Evolutionary conservation across 2,329 filamentous ascomycete genomes (phyloP).

Genomic region (Alternaria triticimaculans): DNA sequence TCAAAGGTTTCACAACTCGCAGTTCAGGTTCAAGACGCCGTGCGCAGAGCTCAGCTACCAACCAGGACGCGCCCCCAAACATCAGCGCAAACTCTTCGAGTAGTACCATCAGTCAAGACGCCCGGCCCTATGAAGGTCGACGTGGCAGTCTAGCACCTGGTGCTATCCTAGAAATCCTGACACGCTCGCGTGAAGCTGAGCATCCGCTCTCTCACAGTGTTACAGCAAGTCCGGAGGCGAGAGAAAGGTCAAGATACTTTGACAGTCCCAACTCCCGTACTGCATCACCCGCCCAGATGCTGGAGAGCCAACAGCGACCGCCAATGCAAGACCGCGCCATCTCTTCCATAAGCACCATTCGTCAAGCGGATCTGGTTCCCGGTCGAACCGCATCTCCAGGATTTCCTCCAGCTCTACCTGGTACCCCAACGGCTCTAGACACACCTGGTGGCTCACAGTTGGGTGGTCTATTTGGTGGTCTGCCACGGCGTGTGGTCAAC

Average conservation of each 20-base stretch:
- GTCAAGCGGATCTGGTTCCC: constrained; percentile 47
- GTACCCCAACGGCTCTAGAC: constrained; percentile 54
- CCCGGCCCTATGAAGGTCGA: constrained; percentile 58
- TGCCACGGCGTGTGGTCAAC: constrained; percentile 56
- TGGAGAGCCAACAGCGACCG: constrained; percentile 33
- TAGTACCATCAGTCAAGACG: constrained; percentile 62
- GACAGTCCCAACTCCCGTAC: constrained; percentile 48
- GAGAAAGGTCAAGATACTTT: constrained; percentile 45
- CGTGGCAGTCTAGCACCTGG: constrained; percentile 66
- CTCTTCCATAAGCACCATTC: constrained; percentile 56
- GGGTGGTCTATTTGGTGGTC: constrained; percentile 54
- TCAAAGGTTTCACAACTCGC: constrained; percentile 35
- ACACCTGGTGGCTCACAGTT: constrained; percentile 51
- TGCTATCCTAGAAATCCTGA: constrained; percentile 61
- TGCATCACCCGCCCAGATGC: constrained; percentile 47
- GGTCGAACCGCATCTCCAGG: constrained; percentile 45
- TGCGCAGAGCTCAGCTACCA: constrained; percentile 61
- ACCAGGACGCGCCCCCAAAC: constrained; percentile 61
- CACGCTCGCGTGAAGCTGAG: constrained; percentile 61
- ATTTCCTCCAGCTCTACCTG: constrained; percentile 53
- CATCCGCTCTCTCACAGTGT: constrained; percentile 80
- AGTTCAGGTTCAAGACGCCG: constrained; percentile 58
- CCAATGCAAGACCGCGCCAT: constrained; percentile 48
- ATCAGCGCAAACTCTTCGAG: constrained; percentile 61
- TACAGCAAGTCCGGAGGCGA: constrained; percentile 69